Evolutionary conservation across 2,329 filamentous ascomycete species (phyloP).

Genomic region (Phaeoacremonium minimum): DNA sequence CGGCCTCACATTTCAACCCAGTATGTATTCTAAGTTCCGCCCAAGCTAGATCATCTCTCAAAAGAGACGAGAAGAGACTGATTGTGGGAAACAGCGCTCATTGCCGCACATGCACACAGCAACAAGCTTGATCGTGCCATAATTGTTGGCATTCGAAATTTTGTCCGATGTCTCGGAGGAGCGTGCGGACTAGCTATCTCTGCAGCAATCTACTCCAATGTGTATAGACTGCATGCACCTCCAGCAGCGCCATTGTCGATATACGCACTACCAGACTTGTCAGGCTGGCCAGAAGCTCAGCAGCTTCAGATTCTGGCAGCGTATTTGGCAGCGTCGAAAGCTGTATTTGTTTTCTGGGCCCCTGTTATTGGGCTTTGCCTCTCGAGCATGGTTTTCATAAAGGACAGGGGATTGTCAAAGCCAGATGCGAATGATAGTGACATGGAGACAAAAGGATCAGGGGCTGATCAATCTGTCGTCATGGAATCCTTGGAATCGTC

Average conservation of each 20-base stretch:
- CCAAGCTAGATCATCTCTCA: too few species aligned
- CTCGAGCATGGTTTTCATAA: slow-evolving; percentile 44
- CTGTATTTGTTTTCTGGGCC: slow-evolving; percentile 53
- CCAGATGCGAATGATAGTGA: too few species aligned
- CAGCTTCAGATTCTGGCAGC: slow-evolving; percentile 21
- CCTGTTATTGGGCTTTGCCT: slow-evolving; percentile 49
- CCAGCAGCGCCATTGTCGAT: slow-evolving; percentile 18
- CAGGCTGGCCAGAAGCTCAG: slow-evolving; percentile 6
- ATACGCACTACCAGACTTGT: slow-evolving; percentile 21
- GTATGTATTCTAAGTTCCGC: too few species aligned
- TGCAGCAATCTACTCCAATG: slow-evolving; percentile 16
- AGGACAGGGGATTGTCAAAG: slow-evolving; percentile 39
- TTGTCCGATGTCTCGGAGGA: slow-evolving; percentile 55
- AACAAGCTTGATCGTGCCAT: slow-evolving; percentile 54
- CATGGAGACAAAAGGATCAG: too few species aligned
- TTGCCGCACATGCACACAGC: slow-evolving; percentile 54
- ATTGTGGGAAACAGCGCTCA: too few species aligned
- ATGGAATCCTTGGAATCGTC: too few species aligned
- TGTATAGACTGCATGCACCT: slow-evolving; percentile 18
- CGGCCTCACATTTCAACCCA: slow-evolving; percentile 43
- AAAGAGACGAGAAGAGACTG: too few species aligned
- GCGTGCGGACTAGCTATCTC: slow-evolving; percentile 47
- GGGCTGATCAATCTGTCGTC: too few species aligned
- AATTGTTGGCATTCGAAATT: slow-evolving; percentile 58
- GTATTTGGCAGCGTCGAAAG: slow-evolving; percentile 48